phyloP scores from a whole-genome alignment of 176 grass and related monocot species.

The Phragmites australis region DNA sequence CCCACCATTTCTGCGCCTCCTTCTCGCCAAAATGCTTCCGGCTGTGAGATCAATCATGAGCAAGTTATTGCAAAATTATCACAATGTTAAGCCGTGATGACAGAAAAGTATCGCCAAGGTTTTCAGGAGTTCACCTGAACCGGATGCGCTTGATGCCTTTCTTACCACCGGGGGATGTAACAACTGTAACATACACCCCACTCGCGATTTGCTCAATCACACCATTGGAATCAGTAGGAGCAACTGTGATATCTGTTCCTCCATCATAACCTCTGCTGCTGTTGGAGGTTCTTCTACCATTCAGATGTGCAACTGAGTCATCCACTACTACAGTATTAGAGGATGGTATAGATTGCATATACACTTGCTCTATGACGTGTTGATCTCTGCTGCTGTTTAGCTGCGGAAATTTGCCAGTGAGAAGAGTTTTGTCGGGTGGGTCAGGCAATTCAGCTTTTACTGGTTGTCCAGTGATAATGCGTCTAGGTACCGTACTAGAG shows the following conservation, averaged over 20 bases:
- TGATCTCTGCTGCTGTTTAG: slow-evolving; percentile 23
- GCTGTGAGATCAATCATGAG: slow-evolving; percentile 44
- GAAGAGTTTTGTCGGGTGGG: slow-evolving; percentile 29
- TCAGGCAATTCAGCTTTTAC: slow-evolving; percentile 40
- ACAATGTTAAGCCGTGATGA: neutral
- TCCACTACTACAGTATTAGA: neutral
- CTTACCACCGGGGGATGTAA: slow-evolving; percentile 62
- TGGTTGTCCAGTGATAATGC: slow-evolving; percentile 2
- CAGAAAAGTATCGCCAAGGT: neutral
- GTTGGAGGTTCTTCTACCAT: slow-evolving; percentile 22
- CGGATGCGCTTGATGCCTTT: slow-evolving; percentile 77
- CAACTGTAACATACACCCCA: slow-evolving; percentile 74
- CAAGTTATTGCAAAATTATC: neutral
- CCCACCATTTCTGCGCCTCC: slow-evolving; percentile 88
- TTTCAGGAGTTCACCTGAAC: slow-evolving; percentile 63
- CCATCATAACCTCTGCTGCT: slow-evolving; percentile 23
- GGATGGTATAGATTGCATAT: neutral
- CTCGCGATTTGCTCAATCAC: slow-evolving; percentile 63
- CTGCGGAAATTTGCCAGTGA: slow-evolving; percentile 28
- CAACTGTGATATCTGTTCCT: slow-evolving; percentile 27
- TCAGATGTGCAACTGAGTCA: slow-evolving; percentile 21
- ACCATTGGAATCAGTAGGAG: slow-evolving; percentile 45
- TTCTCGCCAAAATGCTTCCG: slow-evolving; percentile 84
- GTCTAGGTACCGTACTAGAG: slow-evolving; percentile 19
- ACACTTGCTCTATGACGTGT: neutral